Base-by-base conservation (phyloP, 2,329 filamentous ascomycete species). In the Blastomyces emzantsi region DNA sequence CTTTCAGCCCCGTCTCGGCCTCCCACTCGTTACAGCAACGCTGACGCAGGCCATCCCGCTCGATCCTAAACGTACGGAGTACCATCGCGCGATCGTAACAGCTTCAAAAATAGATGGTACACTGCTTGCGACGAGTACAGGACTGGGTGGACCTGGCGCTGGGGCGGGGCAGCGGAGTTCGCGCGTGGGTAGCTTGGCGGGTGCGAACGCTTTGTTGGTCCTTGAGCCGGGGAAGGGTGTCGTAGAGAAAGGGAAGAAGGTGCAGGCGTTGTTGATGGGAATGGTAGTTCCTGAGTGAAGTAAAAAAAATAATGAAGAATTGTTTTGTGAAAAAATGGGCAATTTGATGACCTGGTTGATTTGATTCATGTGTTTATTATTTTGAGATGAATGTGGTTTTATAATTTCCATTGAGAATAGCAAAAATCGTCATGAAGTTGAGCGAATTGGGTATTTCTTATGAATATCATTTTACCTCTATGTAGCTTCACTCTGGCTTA, bases 181-280 rank as follows among this genome's bases (percentile, higher is more conserved):
- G 19, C 85, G 87, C 66, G 92, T 99, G 2, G 91, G 92, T 0
- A 97, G 93, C 75, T 81, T 97, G 69, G 90, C 88, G 66, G 87
- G 89, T 25, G 93, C 94, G 2, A 99, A 99, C 79, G 91, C 89
- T 3, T 76, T 99, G 70, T 76, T 97, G 30, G 90, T 88, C 2
- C 80, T 86, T 36, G 70, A 69, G 49, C 69, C 74, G 3, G 76
- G 75, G 13, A 69, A 68, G 43, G 86, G 85, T 6, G 80, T 80
- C n/a, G 72, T 92, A 63, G 81, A 79, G 57, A 89, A 89, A 72
- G 92, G 92, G 0, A 77, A 83, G 61, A 85, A 81, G 70, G 86
- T 92, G 3, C 86, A 93, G 66, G 93, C 92, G 11, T 76, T 97
- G 70, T 73, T 97, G 71, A 92, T 97, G 87, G 85, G 85, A 2